Percentiles rank a stretch among this genome's conserved stretches.
Evolutionary conservation across 441 rosid species (phyloP).

Genomic region (Aquilaria agallochum): DNA sequence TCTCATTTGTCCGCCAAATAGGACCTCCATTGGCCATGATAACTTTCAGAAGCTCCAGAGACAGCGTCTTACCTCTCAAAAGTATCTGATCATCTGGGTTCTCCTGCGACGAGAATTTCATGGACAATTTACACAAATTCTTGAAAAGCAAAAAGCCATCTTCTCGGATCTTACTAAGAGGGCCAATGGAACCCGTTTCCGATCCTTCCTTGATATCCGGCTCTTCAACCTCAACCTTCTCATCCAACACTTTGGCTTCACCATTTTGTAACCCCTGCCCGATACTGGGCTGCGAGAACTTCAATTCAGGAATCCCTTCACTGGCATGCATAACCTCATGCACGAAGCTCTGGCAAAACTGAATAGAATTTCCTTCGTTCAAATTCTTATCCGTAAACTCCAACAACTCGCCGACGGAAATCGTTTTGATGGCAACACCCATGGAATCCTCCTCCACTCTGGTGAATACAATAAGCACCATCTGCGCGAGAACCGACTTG

Average conservation of each 20-base stretch:
- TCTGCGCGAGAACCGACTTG: constrained; percentile 88
- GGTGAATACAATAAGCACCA: constrained; percentile 66
- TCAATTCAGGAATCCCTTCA: constrained; percentile 51
- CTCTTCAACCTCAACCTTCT: constrained; percentile 24
- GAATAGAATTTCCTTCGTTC: constrained; percentile 86
- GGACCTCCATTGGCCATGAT: constrained; percentile 77
- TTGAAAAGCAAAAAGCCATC: constrained; percentile 82
- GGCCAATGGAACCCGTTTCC: constrained; percentile 20
- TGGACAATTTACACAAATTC: constrained; percentile 86
- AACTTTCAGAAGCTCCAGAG: constrained; percentile 88
- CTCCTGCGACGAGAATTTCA: constrained; percentile 91
- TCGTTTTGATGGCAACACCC: constrained; percentile 42
- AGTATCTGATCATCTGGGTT: constrained; percentile 90
- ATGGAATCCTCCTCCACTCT: constrained; percentile 72
- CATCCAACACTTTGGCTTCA: constrained; percentile 22
- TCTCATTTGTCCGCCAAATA: constrained; percentile 75
- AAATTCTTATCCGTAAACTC: constrained; percentile 81
- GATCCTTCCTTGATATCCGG: constrained; percentile 26
- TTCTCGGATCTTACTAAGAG: constrained; percentile 69
- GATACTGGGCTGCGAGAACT: constrained; percentile 18
- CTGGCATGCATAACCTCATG: constrained; percentile 63
- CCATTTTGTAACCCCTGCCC: constrained; percentile 33
- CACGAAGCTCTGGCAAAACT: constrained; percentile 67
- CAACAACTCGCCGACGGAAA: constrained; percentile 64
- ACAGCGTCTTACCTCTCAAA: constrained; percentile 84